Base-by-base conservation (phyloP, 352 stramenopile species). In the Globisporangium iwayamae region DNA sequence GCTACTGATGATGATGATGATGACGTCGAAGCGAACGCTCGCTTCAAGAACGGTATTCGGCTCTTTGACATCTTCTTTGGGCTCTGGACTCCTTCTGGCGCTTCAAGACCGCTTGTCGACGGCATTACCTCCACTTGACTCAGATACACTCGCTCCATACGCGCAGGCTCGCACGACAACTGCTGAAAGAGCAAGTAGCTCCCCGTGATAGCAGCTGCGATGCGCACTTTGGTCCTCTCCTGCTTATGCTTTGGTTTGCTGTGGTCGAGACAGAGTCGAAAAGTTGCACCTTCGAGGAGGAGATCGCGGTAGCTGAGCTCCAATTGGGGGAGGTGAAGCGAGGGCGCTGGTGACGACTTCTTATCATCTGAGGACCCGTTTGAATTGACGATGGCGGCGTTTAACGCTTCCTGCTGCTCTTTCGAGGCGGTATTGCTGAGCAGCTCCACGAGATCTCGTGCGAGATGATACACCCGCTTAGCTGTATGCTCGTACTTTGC, bases 121-220 rank as follows among this genome's bases (percentile, higher is more conserved):
- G 43, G 28, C 14, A 55, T 7, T 8, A 86, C 66, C 55, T 78
- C 57, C 1, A 84, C 51, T 47, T 84, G 75, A 54, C 62, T 78
- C 9, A 78, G 55, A 18, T 81, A 87, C 7, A 84, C 58, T 11
- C 78, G 73, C 50, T 87, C 68, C 43, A 81, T 55, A 30, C 51
- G 13, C 10, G 58, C 53, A 56, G 67, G 14, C 45, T 69, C 22
- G 25, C 53, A 67, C 39, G 60, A 47, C 56, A 79, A 50, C 13
- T 75, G 70, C 4, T 69, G 73, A 46, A 86, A 76, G 13, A 86
- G 18, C 10, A 86, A 50, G 60, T 83, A 83, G 28, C 75, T 68
- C 18, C 69, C 68, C 50, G 62, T 78, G 25, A 71, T 55, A 20
- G 73, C 67, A 20, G 80, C 55, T 8, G 70, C 75, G 30, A 84